Conservation (phyloP, 257 asterid species). For the Nicotiana benthamiana region DNA sequence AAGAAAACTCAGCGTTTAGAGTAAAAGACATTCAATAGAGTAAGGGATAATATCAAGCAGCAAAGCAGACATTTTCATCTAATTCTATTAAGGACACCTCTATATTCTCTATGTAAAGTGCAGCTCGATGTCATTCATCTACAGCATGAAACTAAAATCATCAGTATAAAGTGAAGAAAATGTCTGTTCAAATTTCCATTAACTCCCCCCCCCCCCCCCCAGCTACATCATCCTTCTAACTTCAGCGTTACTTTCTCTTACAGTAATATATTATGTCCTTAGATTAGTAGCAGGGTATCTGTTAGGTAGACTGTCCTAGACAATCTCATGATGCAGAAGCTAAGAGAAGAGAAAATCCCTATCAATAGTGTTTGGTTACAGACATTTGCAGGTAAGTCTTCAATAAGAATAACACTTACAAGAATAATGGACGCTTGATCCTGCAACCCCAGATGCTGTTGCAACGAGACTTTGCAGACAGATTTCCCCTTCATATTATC, state of each 20-base stretch:
- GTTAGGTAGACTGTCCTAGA: not conserved
- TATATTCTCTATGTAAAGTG: not conserved
- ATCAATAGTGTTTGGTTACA: not conserved
- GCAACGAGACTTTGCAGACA: constrained; percentile 53
- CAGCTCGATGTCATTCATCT: not conserved
- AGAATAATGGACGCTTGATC: constrained; percentile 39
- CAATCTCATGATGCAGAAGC: constrained; percentile 2
- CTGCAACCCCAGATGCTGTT: constrained; percentile 39
- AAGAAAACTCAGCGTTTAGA: not conserved
- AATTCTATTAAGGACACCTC: not conserved
- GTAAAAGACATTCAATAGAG: not conserved
- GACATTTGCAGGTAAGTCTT: not conserved
- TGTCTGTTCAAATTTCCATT: not conserved
- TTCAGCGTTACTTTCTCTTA: not conserved
- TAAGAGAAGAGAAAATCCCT: not conserved
- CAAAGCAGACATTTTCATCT: not conserved
- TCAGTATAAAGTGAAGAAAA: not conserved
- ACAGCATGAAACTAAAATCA: not conserved
- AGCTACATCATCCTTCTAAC: not conserved
- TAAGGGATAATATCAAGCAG: not conserved
- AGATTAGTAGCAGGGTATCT: not conserved
- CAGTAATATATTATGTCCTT: not conserved
- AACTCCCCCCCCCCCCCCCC: not conserved
- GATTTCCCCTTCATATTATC: constrained; percentile 64
- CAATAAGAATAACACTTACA: constrained; percentile 32